These are phyloP conservation scores for Pistacia vera DNA, from an alignment of 345 rosid genomes.

Conservation along the genomic window DNA sequence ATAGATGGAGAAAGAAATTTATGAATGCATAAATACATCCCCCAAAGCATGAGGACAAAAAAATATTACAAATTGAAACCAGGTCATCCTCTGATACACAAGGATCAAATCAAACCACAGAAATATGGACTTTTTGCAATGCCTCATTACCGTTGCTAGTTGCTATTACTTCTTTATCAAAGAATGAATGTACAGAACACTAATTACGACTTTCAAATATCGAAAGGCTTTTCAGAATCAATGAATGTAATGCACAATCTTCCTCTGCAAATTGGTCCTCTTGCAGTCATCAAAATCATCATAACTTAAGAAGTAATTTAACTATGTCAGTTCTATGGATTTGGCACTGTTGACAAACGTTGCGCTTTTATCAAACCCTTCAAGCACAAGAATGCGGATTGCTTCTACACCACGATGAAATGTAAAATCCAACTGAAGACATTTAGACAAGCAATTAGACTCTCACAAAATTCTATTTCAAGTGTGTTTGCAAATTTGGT, in stretches of 20 bases:
- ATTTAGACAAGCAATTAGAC: conserved; percentile 6
- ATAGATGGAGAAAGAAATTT: no score
- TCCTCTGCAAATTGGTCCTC: neutral
- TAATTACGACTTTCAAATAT: neutral
- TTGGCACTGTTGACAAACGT: conserved; percentile 76
- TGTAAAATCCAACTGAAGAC: conserved; percentile 73
- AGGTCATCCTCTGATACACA: no score
- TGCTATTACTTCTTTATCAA: neutral
- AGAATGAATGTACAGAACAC: neutral
- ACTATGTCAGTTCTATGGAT: conserved; percentile 56
- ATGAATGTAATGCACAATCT: neutral
- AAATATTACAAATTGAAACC: no score
- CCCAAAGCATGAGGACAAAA: no score
- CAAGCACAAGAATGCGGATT: conserved; percentile 61
- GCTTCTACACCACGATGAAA: conserved; percentile 73
- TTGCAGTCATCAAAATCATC: conserved; percentile 2
- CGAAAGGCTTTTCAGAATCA: neutral
- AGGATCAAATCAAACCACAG: no score
- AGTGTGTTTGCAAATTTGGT: neutral
- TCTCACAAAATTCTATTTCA: neutral
- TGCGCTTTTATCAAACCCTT: conserved; percentile 85
- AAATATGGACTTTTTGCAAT: no score
- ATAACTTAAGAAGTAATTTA: conserved; percentile 16
- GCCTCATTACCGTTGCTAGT: neutral
- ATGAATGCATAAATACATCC: no score